These are phyloP conservation scores for Apiospora malaysiana DNA, from an alignment of 2,329 filamentous ascomycete species.

Conservation along the genomic window DNA sequence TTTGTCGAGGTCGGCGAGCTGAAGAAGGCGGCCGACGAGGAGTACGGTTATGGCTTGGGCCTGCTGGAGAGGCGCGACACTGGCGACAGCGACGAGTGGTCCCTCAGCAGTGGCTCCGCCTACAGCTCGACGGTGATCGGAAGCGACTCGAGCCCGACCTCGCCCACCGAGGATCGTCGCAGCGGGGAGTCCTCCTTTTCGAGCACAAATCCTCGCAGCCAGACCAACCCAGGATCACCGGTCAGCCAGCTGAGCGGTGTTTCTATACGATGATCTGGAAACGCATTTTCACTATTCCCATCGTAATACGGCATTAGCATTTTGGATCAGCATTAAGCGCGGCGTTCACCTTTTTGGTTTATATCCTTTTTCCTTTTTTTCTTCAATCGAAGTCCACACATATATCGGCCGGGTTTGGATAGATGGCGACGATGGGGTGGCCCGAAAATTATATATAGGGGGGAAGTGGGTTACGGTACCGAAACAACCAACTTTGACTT, in stretches of 20 bases:
- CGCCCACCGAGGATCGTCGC: constrained; percentile 13
- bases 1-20: constrained; percentile 84
- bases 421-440: not conserved
- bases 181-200: constrained; percentile 2
- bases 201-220: not conserved
- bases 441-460: not conserved
- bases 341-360: constrained; percentile 12
- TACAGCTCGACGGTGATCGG: constrained; percentile 26
- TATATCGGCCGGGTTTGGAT: not conserved
- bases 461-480: not conserved
- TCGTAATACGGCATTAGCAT: constrained; percentile 20
- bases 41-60: constrained; percentile 29
- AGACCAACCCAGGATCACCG: not conserved
- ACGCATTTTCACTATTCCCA: not conserved
- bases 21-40: constrained; percentile 37
- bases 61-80: constrained; percentile 24
- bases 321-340: constrained; percentile 21
- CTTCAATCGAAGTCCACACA: not conserved
- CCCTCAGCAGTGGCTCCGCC: constrained; percentile 25
- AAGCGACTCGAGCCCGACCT: constrained; percentile 23
- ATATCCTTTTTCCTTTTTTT: not conserved
- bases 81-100: constrained; percentile 26
- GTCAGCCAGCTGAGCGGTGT: constrained; percentile 3
- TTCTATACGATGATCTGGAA: not conserved
- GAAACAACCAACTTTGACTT: not conserved